Base-by-base conservation (phyloP, 2,329 filamentous ascomycete species). In the Neocucurbitaria cava region DNA sequence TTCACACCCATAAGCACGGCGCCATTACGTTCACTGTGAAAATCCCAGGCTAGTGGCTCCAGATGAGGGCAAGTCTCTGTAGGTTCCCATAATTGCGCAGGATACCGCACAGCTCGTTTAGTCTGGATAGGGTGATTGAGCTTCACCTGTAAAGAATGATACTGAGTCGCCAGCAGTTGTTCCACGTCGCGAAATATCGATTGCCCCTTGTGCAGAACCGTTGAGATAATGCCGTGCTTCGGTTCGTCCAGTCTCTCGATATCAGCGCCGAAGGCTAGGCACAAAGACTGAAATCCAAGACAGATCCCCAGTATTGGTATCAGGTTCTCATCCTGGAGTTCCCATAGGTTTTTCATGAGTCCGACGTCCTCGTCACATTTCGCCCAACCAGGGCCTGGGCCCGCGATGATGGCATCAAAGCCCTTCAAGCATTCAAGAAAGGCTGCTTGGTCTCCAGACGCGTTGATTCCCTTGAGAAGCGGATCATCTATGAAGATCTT, bases 271-370 rank as follows among this genome's bases (percentile, higher is more conserved):
- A 88, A 87, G 9, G 85, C 83, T 42, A 86, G 79, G 43, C 88
- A 87, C 40, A 96, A 78, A 64, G 89, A 93, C 76, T 97, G 93
- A 60, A 96, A 96, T 0, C 93, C 93, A 0, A 96, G 83, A 65
- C 93, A 96, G 39, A 97, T 91, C 0, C 93, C 95, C 30, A 99
- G 80, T 0, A 96, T 88, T 0, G 95, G 95, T 1, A 96, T 65
- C 10, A 87, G 59, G 15, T 87, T 74, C 3, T 81, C 77, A 2
- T 84, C 81, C 2, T 80, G 76, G 15, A 94, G 79, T 44, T 77
- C 76, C 92, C 93, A 98, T 4, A 98, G 81, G 58, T 87, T 78
- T 49, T 81, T 82, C 79, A 96, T 95, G 38, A 95, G 82, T 9
- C 95, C 95, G 33, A 96, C 87, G 75, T 98, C 94, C n/a, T 80